These are phyloP conservation scores for Naganishia sp. DNA, from an alignment of 1,284 basidiomycete genomes.

Conservation along the genomic window DNA sequence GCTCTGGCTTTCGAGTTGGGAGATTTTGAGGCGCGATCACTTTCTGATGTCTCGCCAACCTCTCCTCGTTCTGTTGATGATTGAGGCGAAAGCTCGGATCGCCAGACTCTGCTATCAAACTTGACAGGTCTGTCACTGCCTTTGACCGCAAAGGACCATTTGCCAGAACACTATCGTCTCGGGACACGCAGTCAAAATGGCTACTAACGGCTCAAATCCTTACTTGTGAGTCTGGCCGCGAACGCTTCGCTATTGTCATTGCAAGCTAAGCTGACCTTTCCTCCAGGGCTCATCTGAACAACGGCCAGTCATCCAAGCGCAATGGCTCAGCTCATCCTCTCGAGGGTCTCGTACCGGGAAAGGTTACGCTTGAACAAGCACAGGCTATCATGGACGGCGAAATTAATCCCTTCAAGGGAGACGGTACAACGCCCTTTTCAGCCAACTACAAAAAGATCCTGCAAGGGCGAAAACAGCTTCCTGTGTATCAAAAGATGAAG, in stretches of 20 bases:
- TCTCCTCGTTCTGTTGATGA: neutral
- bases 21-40: no score
- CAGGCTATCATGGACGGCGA: constrained; percentile 75
- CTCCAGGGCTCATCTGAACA: constrained; percentile 13
- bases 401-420: constrained; percentile 78
- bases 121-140: no score
- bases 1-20: no score
- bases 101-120: no score
- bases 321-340: constrained; percentile 58
- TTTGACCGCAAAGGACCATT: no score
- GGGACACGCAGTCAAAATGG: constrained; percentile 5
- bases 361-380: constrained; percentile 72
- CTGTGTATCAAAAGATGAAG: constrained; percentile 90
- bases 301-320: constrained; percentile 20
- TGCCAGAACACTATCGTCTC: neutral
- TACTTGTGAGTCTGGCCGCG: constrained; percentile 5
- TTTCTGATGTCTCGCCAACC: no score
- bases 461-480: constrained; percentile 78
- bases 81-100: no score
- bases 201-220: constrained; percentile 18
- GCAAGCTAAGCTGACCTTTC: neutral
- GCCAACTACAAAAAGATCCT: constrained; percentile 84
- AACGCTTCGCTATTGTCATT: neutral
- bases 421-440: constrained; percentile 61
- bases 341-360: constrained; percentile 74